A percentile compares a stretch with the other conserved stretches of the same genome.
Conservation (phyloP, 176 grass and related monocot species). For the Alopecurus myosuroides region DNA sequence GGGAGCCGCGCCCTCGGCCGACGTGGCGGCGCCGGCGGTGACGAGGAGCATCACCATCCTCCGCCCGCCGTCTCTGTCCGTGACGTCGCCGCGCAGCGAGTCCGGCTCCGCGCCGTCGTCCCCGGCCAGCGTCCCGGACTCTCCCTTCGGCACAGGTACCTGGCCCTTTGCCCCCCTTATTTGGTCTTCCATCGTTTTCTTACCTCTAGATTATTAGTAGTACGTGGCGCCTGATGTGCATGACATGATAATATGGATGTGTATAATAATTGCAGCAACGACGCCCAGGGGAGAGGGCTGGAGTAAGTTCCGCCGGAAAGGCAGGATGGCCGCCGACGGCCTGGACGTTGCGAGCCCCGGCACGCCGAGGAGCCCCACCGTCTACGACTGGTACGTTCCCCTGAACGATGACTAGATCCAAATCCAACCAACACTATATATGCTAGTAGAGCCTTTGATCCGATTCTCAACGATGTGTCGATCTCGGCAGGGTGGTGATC, state of each 20-base stretch:
- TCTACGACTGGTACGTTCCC: conserved; percentile 72
- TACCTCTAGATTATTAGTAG: background rate
- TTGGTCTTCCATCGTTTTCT: background rate
- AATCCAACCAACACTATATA: background rate
- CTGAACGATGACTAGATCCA: background rate
- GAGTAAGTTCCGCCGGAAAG: conserved; percentile 56
- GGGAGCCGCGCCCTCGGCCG: background rate
- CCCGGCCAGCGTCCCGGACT: conserved; percentile 55
- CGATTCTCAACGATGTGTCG: background rate
- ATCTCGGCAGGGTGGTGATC: conserved; percentile 68
- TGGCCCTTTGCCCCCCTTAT: background rate
- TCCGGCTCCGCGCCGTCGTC: conserved; percentile 59
- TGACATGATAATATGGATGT: background rate
- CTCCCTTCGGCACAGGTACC: conserved; percentile 49
- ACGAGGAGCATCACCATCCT: conserved; percentile 74
- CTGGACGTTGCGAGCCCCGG: conserved; percentile 12
- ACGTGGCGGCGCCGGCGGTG: conserved; percentile 24
- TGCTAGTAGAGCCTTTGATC: background rate
- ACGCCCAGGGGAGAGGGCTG: conserved; percentile 57
- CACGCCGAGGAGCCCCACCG: conserved; percentile 73
- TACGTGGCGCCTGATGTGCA: background rate
- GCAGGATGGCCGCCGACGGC: conserved; percentile 33
- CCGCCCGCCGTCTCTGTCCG: conserved; percentile 40
- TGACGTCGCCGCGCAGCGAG: conserved; percentile 39
- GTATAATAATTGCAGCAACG: conserved; percentile 24